Base-by-base conservation (phyloP, 2,329 filamentous ascomycete genomes). In the Trichophyton rubrum region DNA sequence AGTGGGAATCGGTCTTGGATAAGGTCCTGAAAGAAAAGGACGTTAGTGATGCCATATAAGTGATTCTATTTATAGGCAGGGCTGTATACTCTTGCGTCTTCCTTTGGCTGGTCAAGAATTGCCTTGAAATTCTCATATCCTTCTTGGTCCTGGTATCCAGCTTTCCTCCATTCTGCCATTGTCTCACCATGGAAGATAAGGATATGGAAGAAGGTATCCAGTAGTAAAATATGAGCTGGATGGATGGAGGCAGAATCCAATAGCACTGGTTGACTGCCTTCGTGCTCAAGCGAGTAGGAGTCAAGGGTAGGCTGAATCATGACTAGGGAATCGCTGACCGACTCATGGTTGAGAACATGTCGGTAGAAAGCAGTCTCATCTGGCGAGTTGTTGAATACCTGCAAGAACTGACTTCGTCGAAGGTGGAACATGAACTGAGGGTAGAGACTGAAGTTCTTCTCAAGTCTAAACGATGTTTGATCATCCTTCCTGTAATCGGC, bases 341-440 rank as follows among this genome's bases (percentile, higher is more conserved):
- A 93, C 74, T 99, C 93, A 69, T 97, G 91, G 72, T 97, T 95
- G 65, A 99, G 81, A 2, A 99, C 90, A 71, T 99, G 93, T 63
- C 93, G 84, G 73, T 97, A 96, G 76, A 99, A 99, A n/a, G 93
- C 93, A 24, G 93, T 99, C 76, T 99, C 93, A 68, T 99, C 93
- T 6, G 93, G 93, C 0, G 92, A 97, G 75, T 97, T 99, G 80
- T 99, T 99, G 83, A 99, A 99, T 61, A 99, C 91, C 71, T 99
- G 93, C 65, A 99, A 76, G 79, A 99, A 99, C 74, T 97, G 93
- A 75, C 90, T 96, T 74, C 93, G 85, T 68, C 93, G 88, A 63
- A 99, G 82, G 74, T 99, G 93, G 81, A 99, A 99, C 93, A 99
- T 99, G 77, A 99, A 99, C 73, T 99, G 93, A 27, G 93, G 93